Conservation (phyloP, 495 filamentous ascomycete genomes). For the Aspergillus haitiensis region DNA sequence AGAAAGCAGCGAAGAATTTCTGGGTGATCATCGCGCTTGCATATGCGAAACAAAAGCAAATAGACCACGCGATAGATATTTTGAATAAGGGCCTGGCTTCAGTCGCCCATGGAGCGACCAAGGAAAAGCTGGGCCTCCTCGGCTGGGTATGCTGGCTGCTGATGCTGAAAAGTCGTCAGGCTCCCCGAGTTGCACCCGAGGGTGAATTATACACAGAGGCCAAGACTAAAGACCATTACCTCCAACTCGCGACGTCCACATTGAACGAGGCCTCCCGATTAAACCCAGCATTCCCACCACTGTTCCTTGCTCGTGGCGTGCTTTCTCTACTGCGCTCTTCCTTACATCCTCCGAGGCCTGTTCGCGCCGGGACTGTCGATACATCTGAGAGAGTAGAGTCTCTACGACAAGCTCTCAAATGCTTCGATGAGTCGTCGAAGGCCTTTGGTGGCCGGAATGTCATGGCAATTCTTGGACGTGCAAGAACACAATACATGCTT, state of each 20-base stretch:
- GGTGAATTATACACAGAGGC: slow-evolving; percentile 64
- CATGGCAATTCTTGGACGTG: slow-evolving; percentile 84
- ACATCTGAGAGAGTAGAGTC: slow-evolving; percentile 74
- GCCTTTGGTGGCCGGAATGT: slow-evolving; percentile 82
- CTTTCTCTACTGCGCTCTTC: slow-evolving; percentile 85
- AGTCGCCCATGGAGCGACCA: slow-evolving; percentile 65
- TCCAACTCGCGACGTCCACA: slow-evolving; percentile 83
- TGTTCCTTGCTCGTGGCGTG: slow-evolving; percentile 90
- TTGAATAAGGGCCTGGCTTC: slow-evolving; percentile 77
- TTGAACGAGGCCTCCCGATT: slow-evolving; percentile 93
- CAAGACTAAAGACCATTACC: slow-evolving; percentile 87
- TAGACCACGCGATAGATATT: slow-evolving; percentile 93
- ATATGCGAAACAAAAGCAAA: slow-evolving; percentile 93
- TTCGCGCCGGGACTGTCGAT: slow-evolving; percentile 60
- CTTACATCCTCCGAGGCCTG: slow-evolving; percentile 68
- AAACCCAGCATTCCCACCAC: slow-evolving; percentile 83
- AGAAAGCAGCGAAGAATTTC: slow-evolving; percentile 79
- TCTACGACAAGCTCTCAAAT: slow-evolving; percentile 78
- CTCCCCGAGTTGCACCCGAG: slow-evolving; percentile 72
- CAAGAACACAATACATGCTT: slow-evolving; percentile 78
- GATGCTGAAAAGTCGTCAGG: slow-evolving; percentile 85
- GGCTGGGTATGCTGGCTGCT: slow-evolving; percentile 90
- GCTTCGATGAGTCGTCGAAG: slow-evolving; percentile 88
- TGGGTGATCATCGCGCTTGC: slow-evolving; percentile 96
- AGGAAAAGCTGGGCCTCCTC: slow-evolving; percentile 83